Base-by-base conservation (phyloP, 371 early-diverging fungal species). In the Rhizopus sp. region DNA sequence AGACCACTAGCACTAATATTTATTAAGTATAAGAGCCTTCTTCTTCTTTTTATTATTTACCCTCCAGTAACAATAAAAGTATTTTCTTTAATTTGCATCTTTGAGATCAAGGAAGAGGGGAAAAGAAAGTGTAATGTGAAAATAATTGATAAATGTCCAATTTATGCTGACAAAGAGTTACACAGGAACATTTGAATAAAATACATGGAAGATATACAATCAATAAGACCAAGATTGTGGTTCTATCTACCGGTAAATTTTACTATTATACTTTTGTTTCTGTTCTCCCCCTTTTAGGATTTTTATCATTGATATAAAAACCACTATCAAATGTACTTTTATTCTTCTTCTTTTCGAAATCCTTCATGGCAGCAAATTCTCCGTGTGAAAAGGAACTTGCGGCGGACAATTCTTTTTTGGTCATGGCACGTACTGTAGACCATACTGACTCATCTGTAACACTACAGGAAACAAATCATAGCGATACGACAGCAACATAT, bases 21-120 rank as follows among this genome's bases (percentile, higher is more conserved):
- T 37, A 34, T 34, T 17, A 39, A 13, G n/a, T 53, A 35, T 12
- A 47, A 23, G 10, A 37, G 3, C 7, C 23, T 53, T n/a, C n/a
- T n/a, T n/a, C 7, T 32, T n/a, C 13, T 23, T 62, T 65, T 34
- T 68, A 23, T 65, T 12, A 12, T 33, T 70, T 78, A 67, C 81
- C 84, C 84, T 48, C 84, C 84, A 41, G 84, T 84, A 32, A 84
- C 83, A 53, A 82, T 75, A 53, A 82, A 84, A 13, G 76, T 75
- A 45, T 79, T 82, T 64, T 76, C 78, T 55, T 70, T 68, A 50
- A 81, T 81, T 48, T 68, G 75, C 81, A 72, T 75, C 40, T 31
- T 56, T 55, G 45, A 53, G 32, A 49, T 42, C 17, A 47, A 38
- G 39, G 29, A 53, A 54, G 17, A 47, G 39, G 17, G 57, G 38